Conservation (phyloP, 1,284 basidiomycete genomes). For the Fistulina hepatica region DNA sequence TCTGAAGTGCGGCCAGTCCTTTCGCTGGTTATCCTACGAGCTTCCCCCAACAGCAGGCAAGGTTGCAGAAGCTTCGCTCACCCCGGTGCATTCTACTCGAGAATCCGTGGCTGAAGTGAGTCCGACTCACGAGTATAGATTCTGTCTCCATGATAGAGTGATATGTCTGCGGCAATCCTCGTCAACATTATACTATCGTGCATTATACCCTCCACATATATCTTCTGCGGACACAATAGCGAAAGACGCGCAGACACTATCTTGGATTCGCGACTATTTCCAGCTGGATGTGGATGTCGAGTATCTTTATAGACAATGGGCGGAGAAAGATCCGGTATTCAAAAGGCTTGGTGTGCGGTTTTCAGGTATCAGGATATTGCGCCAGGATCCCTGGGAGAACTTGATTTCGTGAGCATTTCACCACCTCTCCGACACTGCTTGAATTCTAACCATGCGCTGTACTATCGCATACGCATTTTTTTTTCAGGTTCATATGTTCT, state of each 20-base stretch:
- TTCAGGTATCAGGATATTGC: constrained; percentile 57
- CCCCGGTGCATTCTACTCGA: too few relatives aligned
- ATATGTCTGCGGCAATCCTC: constrained; percentile 71
- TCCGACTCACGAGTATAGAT: constrained; percentile 50
- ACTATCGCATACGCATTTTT: neutral
- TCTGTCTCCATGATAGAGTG: constrained; percentile 71
- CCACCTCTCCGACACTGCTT: constrained; percentile 8
- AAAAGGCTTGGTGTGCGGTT: constrained; percentile 50
- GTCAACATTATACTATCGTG: constrained; percentile 60
- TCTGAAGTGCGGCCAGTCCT: constrained; percentile 72
- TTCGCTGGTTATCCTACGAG: constrained; percentile 59
- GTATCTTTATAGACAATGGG: constrained; percentile 76
- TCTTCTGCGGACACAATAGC: constrained; percentile 24
- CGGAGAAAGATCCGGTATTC: constrained; percentile 66
- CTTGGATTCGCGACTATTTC: constrained; percentile 84
- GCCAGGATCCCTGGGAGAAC: constrained; percentile 96
- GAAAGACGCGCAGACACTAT: constrained; percentile 51
- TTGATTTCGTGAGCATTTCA: constrained; percentile 68
- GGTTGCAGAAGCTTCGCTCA: too few relatives aligned
- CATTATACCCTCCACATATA: constrained; percentile 45
- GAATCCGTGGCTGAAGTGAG: constrained; percentile 11
- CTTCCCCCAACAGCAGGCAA: too few relatives aligned
- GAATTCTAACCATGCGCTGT: neutral
- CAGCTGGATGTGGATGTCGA: constrained; percentile 72
- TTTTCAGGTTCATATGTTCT: constrained; percentile 86